phyloP scores from a whole-genome alignment of 768 basidiomycete species.

The Solioccasus polychromus region DNA sequence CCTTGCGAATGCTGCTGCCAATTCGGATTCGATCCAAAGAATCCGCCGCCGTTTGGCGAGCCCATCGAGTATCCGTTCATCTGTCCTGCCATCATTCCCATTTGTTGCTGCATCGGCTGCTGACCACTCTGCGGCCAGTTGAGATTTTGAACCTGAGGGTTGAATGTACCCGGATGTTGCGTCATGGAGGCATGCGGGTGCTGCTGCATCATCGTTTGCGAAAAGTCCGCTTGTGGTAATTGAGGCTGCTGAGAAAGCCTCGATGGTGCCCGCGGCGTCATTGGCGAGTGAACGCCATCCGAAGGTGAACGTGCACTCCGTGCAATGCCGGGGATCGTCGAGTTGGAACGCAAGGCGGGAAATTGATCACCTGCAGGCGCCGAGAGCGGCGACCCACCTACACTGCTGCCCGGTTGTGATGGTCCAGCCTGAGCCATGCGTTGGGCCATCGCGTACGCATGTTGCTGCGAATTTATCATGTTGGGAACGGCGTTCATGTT shows the following conservation, averaged over 20 bases:
- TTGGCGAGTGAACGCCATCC: conserved; percentile 49
- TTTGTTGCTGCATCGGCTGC: conserved; percentile 44
- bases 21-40: conserved; percentile 24
- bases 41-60: conserved; percentile 37
- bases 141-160: conserved; percentile 39
- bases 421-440: conserved; percentile 42
- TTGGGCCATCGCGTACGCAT: conserved; percentile 40
- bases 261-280: conserved; percentile 37
- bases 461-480: conserved; percentile 35
- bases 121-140: conserved; percentile 56
- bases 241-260: conserved; percentile 42
- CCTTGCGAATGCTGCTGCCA: conserved; percentile 30
- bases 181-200: conserved; percentile 33
- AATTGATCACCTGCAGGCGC: conserved; percentile 40
- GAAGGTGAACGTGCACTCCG: conserved; percentile 75
- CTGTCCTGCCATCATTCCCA: conserved; percentile 34
- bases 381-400: conserved; percentile 43
- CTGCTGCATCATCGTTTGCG: conserved; percentile 38
- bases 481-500: conserved; percentile 23
- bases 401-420: conserved; percentile 25
- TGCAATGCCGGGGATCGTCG: conserved; percentile 69
- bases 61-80: conserved; percentile 34
- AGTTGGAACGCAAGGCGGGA: conserved; percentile 54
- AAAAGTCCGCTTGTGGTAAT: conserved; percentile 44
- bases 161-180: conserved; percentile 24